phyloP scores from a whole-genome alignment of 1,284 basidiomycete species.

The Ustilago tritici region DNA sequence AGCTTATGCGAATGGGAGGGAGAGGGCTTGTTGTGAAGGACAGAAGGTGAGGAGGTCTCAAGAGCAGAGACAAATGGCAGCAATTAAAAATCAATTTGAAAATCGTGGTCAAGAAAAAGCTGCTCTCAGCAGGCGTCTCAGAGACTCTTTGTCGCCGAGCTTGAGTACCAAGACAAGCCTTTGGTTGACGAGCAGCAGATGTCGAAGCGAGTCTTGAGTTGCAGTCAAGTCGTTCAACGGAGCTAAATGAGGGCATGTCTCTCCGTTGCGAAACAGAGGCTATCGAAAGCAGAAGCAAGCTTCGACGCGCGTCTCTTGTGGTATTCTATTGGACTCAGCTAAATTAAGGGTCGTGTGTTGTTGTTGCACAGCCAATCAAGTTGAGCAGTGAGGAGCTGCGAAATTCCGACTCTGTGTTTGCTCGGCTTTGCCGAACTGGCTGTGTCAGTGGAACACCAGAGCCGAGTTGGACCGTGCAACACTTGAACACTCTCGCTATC shows the following conservation, averaged over 20 bases:
- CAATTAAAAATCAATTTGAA: not conserved
- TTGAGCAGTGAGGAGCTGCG: not conserved
- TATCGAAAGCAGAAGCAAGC: not conserved
- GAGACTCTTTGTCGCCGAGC: no score
- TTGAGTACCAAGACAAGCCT: no score
- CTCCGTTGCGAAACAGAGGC: no score
- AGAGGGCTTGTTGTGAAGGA: not conserved
- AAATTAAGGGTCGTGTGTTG: not conserved
- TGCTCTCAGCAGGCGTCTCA: not conserved
- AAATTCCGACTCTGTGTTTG: not conserved
- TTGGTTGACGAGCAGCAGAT: no score
- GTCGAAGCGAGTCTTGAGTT: no score
- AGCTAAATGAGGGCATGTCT: not conserved
- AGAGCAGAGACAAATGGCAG: not conserved
- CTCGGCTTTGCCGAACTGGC: slow-evolving; percentile 6
- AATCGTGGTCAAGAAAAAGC: slow-evolving; percentile 7
- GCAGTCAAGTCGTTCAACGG: not conserved
- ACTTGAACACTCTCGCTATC: not conserved
- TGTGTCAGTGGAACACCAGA: slow-evolving; percentile 2
- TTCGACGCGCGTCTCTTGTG: not conserved
- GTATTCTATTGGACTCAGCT: not conserved
- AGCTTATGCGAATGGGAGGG: not conserved
- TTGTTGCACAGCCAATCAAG: not conserved
- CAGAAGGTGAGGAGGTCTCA: no score
- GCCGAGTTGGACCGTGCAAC: slow-evolving; percentile 13